Evolutionary conservation across 2,329 filamentous ascomycete genomes (phyloP).

Genomic region (Leptoxyphium fumago): DNA sequence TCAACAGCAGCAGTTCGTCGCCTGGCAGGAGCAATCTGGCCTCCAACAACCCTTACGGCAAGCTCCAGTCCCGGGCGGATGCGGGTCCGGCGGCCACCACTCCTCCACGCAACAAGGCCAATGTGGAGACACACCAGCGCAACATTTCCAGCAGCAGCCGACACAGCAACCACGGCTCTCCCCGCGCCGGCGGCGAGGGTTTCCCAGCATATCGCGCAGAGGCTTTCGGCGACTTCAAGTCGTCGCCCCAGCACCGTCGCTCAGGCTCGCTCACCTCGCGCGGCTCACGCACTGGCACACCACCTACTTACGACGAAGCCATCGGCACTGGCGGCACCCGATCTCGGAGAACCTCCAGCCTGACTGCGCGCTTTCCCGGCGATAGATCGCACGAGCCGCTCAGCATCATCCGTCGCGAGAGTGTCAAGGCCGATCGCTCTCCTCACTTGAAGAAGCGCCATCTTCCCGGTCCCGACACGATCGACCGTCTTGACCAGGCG

Average conservation of each 20-base stretch:
- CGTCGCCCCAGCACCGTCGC: slow-evolving; percentile 6
- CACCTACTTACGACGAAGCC: slow-evolving; percentile 3
- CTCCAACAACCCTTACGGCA: slow-evolving; percentile 29
- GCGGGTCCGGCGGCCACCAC: slow-evolving; percentile 4
- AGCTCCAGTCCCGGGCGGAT: slow-evolving; percentile 9
- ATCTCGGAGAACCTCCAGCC: slow-evolving; percentile 35
- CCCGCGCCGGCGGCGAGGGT: slow-evolving; percentile 30
- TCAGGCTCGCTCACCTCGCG: neutral
- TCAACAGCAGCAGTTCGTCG: slow-evolving; percentile 12
- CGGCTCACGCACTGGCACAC: slow-evolving; percentile 10
- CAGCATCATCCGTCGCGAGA: slow-evolving; percentile 49
- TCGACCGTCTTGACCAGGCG: slow-evolving; percentile 62
- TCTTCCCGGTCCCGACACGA: slow-evolving; percentile 56
- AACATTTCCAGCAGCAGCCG: slow-evolving; percentile 15
- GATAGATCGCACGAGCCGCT: slow-evolving; percentile 53
- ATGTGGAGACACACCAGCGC: neutral
- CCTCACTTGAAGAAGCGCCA: slow-evolving; percentile 52
- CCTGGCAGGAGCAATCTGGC: slow-evolving; percentile 16
- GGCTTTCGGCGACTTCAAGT: slow-evolving; percentile 20
- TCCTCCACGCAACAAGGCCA: slow-evolving; percentile 4
- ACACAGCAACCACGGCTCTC: slow-evolving; percentile 27
- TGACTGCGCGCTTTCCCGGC: slow-evolving; percentile 46
- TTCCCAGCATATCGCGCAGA: slow-evolving; percentile 35
- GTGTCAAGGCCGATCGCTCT: slow-evolving; percentile 49
- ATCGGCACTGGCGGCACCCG: slow-evolving; percentile 5